These are phyloP conservation scores for Phytophthora quininea DNA, from an alignment of 352 stramenopile species.

Conservation along the genomic window DNA sequence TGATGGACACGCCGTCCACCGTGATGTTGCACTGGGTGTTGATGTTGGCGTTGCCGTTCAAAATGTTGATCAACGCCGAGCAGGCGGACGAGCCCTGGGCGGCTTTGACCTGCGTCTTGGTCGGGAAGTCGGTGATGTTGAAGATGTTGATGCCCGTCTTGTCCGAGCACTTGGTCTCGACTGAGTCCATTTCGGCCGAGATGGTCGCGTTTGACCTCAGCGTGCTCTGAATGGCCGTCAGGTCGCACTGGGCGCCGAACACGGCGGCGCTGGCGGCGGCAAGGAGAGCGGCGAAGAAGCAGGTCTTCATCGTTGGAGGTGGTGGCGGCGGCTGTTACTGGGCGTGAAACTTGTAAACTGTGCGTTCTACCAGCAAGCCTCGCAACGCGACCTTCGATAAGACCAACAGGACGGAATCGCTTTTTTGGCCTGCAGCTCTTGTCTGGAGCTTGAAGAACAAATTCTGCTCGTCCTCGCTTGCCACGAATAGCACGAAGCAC, in stretches of 20 bases:
- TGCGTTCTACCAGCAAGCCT: not conserved
- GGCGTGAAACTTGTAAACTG: conserved; percentile 17
- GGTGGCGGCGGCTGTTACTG: not conserved
- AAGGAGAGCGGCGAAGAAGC: conserved; percentile 18
- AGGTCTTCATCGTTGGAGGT: conserved; percentile 33
- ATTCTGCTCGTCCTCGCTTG: not conserved
- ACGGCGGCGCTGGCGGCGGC: conserved; percentile 9
- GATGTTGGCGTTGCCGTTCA: conserved; percentile 57
- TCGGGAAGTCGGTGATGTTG: conserved; percentile 45
- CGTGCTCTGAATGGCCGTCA: conserved; percentile 43
- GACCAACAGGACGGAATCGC: conserved; percentile 1
- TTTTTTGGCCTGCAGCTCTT: not conserved
- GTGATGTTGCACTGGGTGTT: conserved; percentile 55
- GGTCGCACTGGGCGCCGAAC: conserved; percentile 36
- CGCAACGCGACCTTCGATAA: not conserved
- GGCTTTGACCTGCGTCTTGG: conserved; percentile 33
- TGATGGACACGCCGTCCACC: conserved; percentile 40
- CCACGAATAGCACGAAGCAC: not conserved
- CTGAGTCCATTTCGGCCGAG: conserved; percentile 5
- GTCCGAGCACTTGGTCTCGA: conserved; percentile 25
- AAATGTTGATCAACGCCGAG: conserved; percentile 57
- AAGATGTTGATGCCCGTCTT: conserved; percentile 60
- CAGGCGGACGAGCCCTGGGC: conserved; percentile 45
- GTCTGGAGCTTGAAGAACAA: not conserved
- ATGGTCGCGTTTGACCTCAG: conserved; percentile 36